These are phyloP conservation scores for Codiaeum variegatum DNA, from an alignment of 441 rosid species.

Conservation along the genomic window DNA sequence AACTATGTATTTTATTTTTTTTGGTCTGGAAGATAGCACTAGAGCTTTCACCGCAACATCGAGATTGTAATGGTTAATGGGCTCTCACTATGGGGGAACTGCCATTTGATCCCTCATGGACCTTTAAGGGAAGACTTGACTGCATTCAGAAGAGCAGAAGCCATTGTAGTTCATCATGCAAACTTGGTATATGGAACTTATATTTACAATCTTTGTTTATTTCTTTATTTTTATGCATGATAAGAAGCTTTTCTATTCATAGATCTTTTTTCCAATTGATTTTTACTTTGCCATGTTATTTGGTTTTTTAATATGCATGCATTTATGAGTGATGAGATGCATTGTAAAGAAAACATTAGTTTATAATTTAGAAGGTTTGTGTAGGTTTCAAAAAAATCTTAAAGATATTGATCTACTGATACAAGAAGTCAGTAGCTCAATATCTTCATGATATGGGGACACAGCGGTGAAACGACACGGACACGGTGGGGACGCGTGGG, in stretches of 20 bases:
- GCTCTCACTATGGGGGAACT: conserved; percentile 73
- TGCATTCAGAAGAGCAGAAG: conserved; percentile 60
- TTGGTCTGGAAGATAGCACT: conserved; percentile 55
- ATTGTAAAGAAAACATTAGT: conserved; percentile 1
- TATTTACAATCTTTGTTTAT: background rate
- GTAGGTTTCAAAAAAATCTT: conserved; percentile 49
- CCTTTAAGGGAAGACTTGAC: conserved; percentile 76
- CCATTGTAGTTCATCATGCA: conserved; percentile 67
- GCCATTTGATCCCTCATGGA: conserved; percentile 61
- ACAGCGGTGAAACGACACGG: too few species aligned
- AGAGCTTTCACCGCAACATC: conserved; percentile 70
- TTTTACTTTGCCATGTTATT: background rate
- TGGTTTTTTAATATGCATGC: background rate
- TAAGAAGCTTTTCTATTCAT: background rate
- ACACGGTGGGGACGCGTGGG: too few species aligned
- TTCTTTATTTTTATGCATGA: background rate
- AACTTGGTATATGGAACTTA: conserved; percentile 47
- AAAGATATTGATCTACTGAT: conserved; percentile 43
- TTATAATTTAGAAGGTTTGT: conserved; percentile 21
- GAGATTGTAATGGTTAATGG: conserved; percentile 90
- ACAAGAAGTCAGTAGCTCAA: conserved; percentile 41
- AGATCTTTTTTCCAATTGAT: background rate
- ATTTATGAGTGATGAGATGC: background rate
- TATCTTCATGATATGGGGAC: too few species aligned
- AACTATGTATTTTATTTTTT: conserved; percentile 3